Base-by-base conservation (phyloP, 345 rosid genomes). In the Gossypium turneri region DNA sequence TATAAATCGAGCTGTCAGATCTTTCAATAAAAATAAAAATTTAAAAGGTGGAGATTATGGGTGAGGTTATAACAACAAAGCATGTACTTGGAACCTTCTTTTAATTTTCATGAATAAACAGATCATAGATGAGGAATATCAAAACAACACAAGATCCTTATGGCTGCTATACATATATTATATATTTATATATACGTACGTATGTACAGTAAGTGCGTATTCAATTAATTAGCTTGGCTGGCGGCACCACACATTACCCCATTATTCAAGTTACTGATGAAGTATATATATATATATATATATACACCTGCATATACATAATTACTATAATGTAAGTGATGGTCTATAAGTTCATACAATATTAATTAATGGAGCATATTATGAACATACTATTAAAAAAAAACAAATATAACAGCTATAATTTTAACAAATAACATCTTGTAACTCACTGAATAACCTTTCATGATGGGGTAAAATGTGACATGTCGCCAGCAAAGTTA, bases 1-100 rank as follows among this genome's bases (percentile, higher is more conserved):
- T 24, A 16, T 19, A 72, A 15, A 12, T 27, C 38, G 34, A 71
- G 74, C 19, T 71, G 74, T 48, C 63, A 38, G 48, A 55, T 52
- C 47, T 71, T 55, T 29, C 11, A 55, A 12, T 6, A 34, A 73
- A 24, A 8, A 25, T 0, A 59, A 5, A 3, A 16, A 20, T 20
- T 57, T 10, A 7, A 20, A 7, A 59, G 7, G 16, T 44, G 55
- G 41, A 44, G 56, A 73, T 58, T 24, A 24, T 16, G 9, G 9
- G 16, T 34, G 41, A 34, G 41, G 0, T 5, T 5, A 34, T 34
- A 4, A 5, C 41, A 34, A 34, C 6, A 34, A 34, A 0, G 10
- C 10, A 67, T 2, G 8, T 45, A 67, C 3, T 47, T 22, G 11
- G 17, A 44, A 45, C 16, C 3, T 22, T 24, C 16, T 65, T 19